Base-by-base conservation (phyloP, 1,139 yeast species). In the Pichia sp. region DNA sequence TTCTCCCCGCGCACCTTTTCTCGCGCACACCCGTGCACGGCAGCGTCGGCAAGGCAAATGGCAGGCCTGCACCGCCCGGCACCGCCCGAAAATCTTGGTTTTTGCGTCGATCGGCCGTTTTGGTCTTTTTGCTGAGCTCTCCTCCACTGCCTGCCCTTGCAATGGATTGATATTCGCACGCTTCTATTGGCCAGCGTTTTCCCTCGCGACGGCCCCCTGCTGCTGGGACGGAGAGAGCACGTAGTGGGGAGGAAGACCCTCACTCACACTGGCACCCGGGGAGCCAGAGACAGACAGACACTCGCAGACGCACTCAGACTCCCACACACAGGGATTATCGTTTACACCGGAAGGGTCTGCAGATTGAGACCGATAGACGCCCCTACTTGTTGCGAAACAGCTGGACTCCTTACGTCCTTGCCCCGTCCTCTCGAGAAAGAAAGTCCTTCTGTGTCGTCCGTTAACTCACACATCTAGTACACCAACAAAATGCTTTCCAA, bases 401-500 rank as follows among this genome's bases (percentile, higher is more conserved):
- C 4, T 23, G 26, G 26, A 23, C 26, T 23, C 26, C 26, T 23
- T 23, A 23, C 26, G 26, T 23, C 26, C 26, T 23, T 23, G 26
- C 26, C 44, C 26, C 15, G 11, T 40, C 15, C 44, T 32, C 36
- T 13, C 36, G 13, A 32, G 36, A 41, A 41, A 41, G 23, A 41
- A 41, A 41, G 44, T 41, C 26, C 26, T n/a, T 7, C 11, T 43
- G 30, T 23, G 26, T 42, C n/a, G n/a, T 11, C 30, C 13, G 26
- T 23, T 23, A n/a, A n/a, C 19, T 26, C 7, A 23, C 15, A 44
- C 30, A 26, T 6, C 30, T 23, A 19, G 16, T 23, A 44, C 32
- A 46, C 7, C 26, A 23, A 23, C 34, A 46, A 29, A 29, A 68
- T 74, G 70, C 70, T 74, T 54, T 73, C 78, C 56, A 80, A 80